Conservation (phyloP, 140 eudicot species). For the Senecio squalidus region DNA sequence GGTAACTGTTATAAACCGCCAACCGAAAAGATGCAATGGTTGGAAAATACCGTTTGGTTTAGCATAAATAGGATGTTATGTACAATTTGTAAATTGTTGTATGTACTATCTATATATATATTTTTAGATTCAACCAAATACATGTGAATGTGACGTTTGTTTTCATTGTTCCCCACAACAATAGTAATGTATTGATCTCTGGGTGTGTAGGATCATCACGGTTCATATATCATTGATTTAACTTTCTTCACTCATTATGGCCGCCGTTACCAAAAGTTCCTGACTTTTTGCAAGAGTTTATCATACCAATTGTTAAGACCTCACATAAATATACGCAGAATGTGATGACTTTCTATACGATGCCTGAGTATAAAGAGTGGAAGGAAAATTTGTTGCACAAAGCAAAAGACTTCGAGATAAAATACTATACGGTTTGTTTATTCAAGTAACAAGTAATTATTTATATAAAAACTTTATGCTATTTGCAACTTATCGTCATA, state of each 20-base stretch:
- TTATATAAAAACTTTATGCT: not conserved
- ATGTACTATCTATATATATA: too few relatives aligned
- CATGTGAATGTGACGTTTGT: too few relatives aligned
- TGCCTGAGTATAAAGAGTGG: slow-evolving; percentile 89
- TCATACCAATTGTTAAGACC: slow-evolving; percentile 89
- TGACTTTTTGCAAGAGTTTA: slow-evolving; percentile 68
- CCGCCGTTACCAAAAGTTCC: slow-evolving; percentile 86
- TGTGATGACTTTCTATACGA: slow-evolving; percentile 57
- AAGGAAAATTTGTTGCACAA: slow-evolving; percentile 41
- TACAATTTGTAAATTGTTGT: too few relatives aligned
- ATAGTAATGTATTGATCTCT: too few relatives aligned
- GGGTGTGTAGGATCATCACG: slow-evolving; percentile 46
- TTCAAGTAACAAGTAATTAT: not conserved
- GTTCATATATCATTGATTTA: slow-evolving; percentile 49
- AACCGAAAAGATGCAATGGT: too few relatives aligned
- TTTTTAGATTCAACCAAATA: slow-evolving; percentile 96
- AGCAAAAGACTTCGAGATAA: slow-evolving; percentile 57
- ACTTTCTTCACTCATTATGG: slow-evolving; percentile 95
- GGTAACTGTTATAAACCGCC: too few relatives aligned
- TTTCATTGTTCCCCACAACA: too few relatives aligned
- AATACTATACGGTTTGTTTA: slow-evolving; percentile 84
- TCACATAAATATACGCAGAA: slow-evolving; percentile 41
- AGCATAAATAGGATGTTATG: too few relatives aligned
- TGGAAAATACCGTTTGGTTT: too few relatives aligned
- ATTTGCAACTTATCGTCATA: too few relatives aligned